A percentile compares a stretch with the other conserved stretches of the same genome.
These are phyloP conservation scores for Annulohypoxylon moriforme DNA, from an alignment of 495 filamentous ascomycete genomes.

Conservation along the genomic window DNA sequence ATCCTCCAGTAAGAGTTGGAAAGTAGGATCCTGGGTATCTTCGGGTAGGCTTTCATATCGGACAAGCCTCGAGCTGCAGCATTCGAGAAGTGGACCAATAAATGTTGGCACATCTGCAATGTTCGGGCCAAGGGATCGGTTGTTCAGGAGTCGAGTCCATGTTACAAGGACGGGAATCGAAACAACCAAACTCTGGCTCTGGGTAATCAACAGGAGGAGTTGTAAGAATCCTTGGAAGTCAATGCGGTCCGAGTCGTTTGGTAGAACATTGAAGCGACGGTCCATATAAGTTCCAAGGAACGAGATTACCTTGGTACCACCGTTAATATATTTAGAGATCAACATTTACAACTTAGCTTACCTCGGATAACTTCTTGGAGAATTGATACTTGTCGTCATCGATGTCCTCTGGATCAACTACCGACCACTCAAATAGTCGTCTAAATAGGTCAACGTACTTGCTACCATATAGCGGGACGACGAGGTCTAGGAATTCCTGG, in stretches of 20 bases:
- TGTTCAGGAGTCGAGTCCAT: slow-evolving; percentile 83
- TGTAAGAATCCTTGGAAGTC: slow-evolving; percentile 83
- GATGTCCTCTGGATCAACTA: slow-evolving; percentile 79
- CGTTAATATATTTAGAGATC: slow-evolving; percentile 35
- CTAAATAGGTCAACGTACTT: slow-evolving; percentile 77
- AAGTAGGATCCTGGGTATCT: slow-evolving; percentile 80
- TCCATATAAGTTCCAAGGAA: slow-evolving; percentile 86
- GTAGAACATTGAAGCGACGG: slow-evolving; percentile 72
- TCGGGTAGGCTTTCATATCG: slow-evolving; percentile 87
- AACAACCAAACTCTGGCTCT: slow-evolving; percentile 86
- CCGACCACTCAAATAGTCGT: slow-evolving; percentile 83
- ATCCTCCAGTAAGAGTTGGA: slow-evolving; percentile 87
- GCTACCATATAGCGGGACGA: slow-evolving; percentile 79
- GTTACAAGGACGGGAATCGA: slow-evolving; percentile 92
- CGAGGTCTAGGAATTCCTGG: slow-evolving; percentile 80
- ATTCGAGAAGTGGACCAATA: slow-evolving; percentile 79
- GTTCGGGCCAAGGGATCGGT: slow-evolving; percentile 72
- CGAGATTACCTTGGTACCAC: slow-evolving; percentile 73
- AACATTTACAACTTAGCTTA: slow-evolving; percentile 49
- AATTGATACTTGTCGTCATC: slow-evolving; percentile 93
- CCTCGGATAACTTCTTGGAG: slow-evolving; percentile 93
- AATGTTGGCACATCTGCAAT: slow-evolving; percentile 69
- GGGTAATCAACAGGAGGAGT: slow-evolving; percentile 80
- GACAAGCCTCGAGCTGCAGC: slow-evolving; percentile 79
- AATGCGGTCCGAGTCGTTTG: slow-evolving; percentile 60